Percentiles rank a stretch among this genome's conserved stretches.
These are phyloP conservation scores for Fusarium piperis DNA, from an alignment of 2,329 filamentous ascomycete genomes.

Conservation along the genomic window DNA sequence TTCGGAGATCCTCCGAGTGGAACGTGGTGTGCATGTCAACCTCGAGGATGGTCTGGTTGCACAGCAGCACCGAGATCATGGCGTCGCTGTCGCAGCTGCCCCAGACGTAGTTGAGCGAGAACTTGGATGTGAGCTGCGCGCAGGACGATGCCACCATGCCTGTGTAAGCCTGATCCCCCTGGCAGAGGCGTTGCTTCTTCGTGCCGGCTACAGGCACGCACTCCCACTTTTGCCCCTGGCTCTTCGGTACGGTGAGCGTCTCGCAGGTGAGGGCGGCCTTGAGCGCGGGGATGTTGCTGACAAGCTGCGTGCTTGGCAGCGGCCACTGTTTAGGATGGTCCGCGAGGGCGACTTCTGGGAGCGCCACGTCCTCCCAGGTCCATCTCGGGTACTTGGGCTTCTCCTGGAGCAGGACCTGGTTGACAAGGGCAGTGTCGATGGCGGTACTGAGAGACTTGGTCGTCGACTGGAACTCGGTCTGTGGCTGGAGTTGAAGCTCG, in stretches of 20 bases:
- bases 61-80: conserved; percentile 36
- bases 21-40: conserved; percentile 38
- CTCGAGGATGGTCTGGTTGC: conserved; percentile 37
- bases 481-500: conserved; percentile 32
- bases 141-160: conserved; percentile 39
- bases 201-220: conserved; percentile 29
- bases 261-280: conserved; percentile 34
- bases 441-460: conserved; percentile 22
- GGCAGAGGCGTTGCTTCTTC: conserved; percentile 31
- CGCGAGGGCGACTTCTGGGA: conserved; percentile 34
- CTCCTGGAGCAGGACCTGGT: conserved; percentile 29
- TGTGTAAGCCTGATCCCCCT: conserved; percentile 20
- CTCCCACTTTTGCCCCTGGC: conserved; percentile 27
- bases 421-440: conserved; percentile 26
- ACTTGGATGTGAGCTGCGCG: conserved; percentile 24
- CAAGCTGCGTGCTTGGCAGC: conserved; percentile 35
- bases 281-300: conserved; percentile 31
- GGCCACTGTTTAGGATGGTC: conserved; percentile 31
- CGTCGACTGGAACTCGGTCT: conserved; percentile 36
- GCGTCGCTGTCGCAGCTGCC: conserved; percentile 35
- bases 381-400: conserved; percentile 39
- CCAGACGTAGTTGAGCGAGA: conserved; percentile 41
- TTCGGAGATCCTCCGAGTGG: conserved; percentile 35
- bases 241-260: conserved; percentile 23
- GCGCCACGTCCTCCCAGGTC: conserved; percentile 40